These are phyloP conservation scores for Oldenlandia corymbosa DNA, from an alignment of 257 asterid genomes.

Conservation along the genomic window DNA sequence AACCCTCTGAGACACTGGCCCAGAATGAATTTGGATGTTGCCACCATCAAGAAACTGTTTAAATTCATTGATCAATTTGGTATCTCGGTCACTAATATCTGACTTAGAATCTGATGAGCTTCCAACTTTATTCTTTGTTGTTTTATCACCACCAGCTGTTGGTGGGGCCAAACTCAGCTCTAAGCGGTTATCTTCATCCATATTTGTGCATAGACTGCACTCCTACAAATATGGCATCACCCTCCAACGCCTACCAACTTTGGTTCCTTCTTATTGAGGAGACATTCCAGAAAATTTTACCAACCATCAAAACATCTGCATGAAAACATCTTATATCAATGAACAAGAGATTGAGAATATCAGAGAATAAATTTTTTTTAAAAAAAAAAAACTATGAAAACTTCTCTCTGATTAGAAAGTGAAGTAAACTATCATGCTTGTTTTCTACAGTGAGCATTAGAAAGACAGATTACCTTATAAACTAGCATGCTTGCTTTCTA, in stretches of 20 bases:
- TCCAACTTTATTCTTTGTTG: conserved; percentile 48
- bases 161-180: conserved; percentile 79
- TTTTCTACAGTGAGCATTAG: background rate
- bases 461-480: background rate
- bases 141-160: conserved; percentile 57
- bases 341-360: background rate
- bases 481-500: background rate
- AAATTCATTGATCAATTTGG: conserved; percentile 77
- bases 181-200: conserved; percentile 81
- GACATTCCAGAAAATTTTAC: background rate
- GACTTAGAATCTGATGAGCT: conserved; percentile 57
- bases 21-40: conserved; percentile 40
- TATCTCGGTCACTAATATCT: conserved; percentile 71
- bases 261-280: background rate
- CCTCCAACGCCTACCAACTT: background rate
- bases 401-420: background rate
- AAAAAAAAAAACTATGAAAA: too few species aligned
- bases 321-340: conserved; percentile 4
- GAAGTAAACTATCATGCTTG: background rate
- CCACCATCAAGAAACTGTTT: conserved; percentile 91
- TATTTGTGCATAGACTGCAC: conserved; percentile 19
- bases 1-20: conserved; percentile 27
- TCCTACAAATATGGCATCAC: background rate
- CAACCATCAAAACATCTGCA: conserved; percentile 17
- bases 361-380: too few species aligned